Evolutionary conservation across 345 rosid genomes (phyloP).

Genomic region (Eucalyptus sp.): DNA sequence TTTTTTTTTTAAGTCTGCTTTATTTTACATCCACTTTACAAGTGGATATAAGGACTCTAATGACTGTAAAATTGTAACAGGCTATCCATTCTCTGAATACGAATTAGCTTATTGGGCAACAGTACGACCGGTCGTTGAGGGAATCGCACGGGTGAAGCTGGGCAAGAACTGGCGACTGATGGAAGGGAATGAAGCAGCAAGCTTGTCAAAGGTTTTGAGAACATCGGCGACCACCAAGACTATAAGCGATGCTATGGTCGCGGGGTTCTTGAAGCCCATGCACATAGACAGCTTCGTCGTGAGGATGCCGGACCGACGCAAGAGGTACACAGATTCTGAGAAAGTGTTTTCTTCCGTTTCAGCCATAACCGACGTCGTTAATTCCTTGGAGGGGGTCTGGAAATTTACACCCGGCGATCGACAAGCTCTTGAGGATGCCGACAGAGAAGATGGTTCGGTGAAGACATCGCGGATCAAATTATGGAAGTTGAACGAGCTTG

Average conservation of each 20-base stretch:
- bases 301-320: neutral
- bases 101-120: neutral
- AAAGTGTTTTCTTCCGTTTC: neutral
- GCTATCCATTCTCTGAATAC: neutral
- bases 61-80: neutral
- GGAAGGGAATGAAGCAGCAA: neutral
- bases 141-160: neutral
- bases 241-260: neutral
- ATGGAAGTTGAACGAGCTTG: neutral
- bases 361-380: neutral
- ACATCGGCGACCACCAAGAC: neutral
- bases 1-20: neutral
- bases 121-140: neutral
- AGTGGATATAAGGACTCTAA: neutral
- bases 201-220: neutral
- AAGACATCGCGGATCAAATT: neutral
- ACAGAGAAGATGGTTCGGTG: neutral
- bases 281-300: neutral
- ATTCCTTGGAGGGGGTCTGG: neutral
- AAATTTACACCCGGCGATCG: neutral
- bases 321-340: neutral
- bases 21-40: neutral
- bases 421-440: neutral
- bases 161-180: neutral
- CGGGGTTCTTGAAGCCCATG: neutral